Evolutionary conservation across 2,329 filamentous ascomycete genomes (phyloP).

Genomic region (Cladophialophora bantiana): DNA sequence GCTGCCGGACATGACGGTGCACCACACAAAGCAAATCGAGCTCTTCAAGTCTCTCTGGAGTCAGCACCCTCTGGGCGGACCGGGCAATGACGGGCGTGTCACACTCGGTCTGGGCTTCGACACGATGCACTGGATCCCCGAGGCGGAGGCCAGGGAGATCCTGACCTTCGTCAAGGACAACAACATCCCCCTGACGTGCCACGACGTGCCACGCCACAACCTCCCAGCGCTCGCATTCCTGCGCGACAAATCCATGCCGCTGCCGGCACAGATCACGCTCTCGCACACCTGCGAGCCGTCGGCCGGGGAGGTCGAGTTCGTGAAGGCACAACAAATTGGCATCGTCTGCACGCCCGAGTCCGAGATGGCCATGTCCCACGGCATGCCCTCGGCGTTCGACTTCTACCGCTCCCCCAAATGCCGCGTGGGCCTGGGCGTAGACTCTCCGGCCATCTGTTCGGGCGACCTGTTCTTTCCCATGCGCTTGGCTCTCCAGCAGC

Average conservation of each 20-base stretch:
- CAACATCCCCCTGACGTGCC: slow-evolving; percentile 40
- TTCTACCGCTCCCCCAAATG: slow-evolving; percentile 41
- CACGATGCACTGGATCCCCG: slow-evolving; percentile 38
- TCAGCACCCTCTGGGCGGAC: slow-evolving; percentile 37
- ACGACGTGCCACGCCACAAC: slow-evolving; percentile 42
- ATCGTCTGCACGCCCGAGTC: slow-evolving; percentile 58
- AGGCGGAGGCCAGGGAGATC: slow-evolving; percentile 30
- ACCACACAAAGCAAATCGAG: slow-evolving; percentile 27
- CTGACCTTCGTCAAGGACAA: slow-evolving; percentile 25
- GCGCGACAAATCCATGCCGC: slow-evolving; percentile 14
- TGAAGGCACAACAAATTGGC: slow-evolving; percentile 32
- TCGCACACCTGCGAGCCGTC: slow-evolving; percentile 48
- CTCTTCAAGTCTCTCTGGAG: slow-evolving; percentile 36
- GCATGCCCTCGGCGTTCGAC: slow-evolving; percentile 43
- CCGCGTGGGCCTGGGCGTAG: slow-evolving; percentile 42
- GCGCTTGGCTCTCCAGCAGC: slow-evolving; percentile 42
- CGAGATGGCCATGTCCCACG: slow-evolving; percentile 58
- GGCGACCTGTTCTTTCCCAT: slow-evolving; percentile 42
- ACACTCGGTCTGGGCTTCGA: slow-evolving; percentile 44
- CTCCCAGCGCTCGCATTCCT: slow-evolving; percentile 9
- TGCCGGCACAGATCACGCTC: slow-evolving; percentile 42
- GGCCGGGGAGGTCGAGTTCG: slow-evolving; percentile 38
- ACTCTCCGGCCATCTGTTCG: slow-evolving; percentile 44
- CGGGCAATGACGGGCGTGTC: slow-evolving; percentile 40
- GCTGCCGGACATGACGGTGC: slow-evolving; percentile 15